Base-by-base conservation (phyloP, 2,329 filamentous ascomycete species). In the Emmonsiellopsis sp. region DNA sequence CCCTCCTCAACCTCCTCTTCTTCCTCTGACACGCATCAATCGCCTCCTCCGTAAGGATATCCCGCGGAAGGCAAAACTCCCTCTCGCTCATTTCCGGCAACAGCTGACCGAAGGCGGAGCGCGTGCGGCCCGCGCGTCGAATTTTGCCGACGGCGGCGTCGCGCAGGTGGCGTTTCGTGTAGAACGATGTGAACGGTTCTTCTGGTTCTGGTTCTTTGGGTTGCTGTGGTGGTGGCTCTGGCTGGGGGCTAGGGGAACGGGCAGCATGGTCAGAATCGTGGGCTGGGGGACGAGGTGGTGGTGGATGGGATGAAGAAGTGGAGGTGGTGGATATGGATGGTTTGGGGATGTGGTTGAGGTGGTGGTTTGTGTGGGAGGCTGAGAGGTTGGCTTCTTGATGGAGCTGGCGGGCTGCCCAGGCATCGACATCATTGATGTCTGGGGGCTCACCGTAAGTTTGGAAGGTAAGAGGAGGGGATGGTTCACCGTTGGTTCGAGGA, bases 161-260 rank as follows among this genome's bases (percentile, higher is more conserved):
- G 30, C 92, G 85, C 56, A 92, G 79, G 64, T 94, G 84, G 26
- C 80, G 83, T 70, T 93, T 90, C 15, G 79, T 70, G 66, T 90
- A 97, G 73, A 96, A 96, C 0, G 89, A 95, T n/a, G 76, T 86
- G 65, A 96, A 90, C 38, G 87, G 85, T 54, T 77, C 80, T 13
- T 74, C 67, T 34, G 74, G 65, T 53, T 68, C 61, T 52, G 67
- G 63, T 35, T 59, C 55, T 46, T 56, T 48, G 51, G 58, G 55
- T 16, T 63, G 57, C 13, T 59, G 45, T 55, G 70, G 54, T 38
- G 62, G 26, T 34, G 58, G 53, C 45, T 62, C 64, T 38, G 58
- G 49, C 20, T 31, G 55, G 20, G 48, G 37, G 48, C 37, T 41
- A 51, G 26, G 48, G 40, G 48, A 10, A 42, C 20, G 37, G 48